A percentile compares a stretch with the other conserved stretches of the same genome.
Conservation (phyloP, 179 eudicot genomes). For the Drosera spatulata region DNA sequence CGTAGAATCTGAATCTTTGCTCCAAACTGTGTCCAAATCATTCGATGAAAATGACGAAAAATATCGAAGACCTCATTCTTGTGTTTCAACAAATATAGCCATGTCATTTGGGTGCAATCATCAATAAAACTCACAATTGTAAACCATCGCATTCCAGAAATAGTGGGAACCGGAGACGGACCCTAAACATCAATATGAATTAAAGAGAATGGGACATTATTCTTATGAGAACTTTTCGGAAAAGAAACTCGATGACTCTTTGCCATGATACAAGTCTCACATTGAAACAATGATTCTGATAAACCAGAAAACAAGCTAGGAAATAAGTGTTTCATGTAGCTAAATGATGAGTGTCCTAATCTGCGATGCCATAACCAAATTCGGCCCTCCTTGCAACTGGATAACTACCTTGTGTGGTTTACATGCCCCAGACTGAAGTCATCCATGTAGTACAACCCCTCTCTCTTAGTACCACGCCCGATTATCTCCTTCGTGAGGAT, state of each 20-base stretch:
- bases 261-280: no score
- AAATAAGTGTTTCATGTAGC: no score
- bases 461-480: slow-evolving; percentile 5
- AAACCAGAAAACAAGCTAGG: no score
- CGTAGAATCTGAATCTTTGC: neutral
- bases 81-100: neutral
- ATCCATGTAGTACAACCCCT: slow-evolving; percentile 1
- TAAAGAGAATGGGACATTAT: neutral
- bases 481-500: neutral
- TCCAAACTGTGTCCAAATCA: neutral
- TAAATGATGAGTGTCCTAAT: no score
- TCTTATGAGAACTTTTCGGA: neutral
- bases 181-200: slow-evolving; percentile 2
- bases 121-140: slow-evolving; percentile 1
- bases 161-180: neutral
- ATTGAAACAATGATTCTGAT: no score
- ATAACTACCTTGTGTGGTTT: no score
- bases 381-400: no score
- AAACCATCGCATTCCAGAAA: neutral
- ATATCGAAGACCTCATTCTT: neutral
- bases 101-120: neutral
- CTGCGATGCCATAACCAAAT: no score
- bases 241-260: no score
- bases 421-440: no score
- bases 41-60: neutral